Evolutionary conservation across 257 asterid genomes (phyloP).

Genomic region (Solanum habrochaites): DNA sequence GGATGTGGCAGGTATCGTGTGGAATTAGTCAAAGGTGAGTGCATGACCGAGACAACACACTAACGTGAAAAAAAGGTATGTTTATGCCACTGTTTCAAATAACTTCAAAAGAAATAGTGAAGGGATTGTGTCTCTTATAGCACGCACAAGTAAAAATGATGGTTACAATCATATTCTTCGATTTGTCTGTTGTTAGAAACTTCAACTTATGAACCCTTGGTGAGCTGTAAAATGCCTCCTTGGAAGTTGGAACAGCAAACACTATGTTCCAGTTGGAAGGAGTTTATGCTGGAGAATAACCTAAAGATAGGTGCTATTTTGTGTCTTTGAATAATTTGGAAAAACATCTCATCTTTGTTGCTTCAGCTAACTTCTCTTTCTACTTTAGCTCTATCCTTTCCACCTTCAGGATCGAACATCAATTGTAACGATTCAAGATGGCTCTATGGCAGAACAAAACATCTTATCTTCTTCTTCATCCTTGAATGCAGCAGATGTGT

Average conservation of each 20-base stretch:
- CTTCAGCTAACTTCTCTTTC: not conserved
- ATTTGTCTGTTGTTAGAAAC: not conserved
- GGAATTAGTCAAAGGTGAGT: not conserved
- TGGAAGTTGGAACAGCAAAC: too few species aligned
- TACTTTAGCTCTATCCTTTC: not conserved
- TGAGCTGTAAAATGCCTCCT: not conserved
- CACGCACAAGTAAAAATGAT: not conserved
- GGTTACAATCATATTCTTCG: not conserved
- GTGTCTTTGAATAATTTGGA: not conserved
- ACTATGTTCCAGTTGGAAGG: conserved; percentile 1
- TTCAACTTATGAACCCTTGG: not conserved
- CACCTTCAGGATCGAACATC: not conserved
- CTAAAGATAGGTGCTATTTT: not conserved
- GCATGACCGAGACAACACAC: not conserved
- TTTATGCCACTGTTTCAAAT: not conserved
- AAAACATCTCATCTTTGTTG: not conserved
- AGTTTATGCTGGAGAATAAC: conserved; percentile 7
- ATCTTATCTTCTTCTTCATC: too few species aligned
- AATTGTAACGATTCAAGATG: not conserved
- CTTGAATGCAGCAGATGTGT: too few species aligned
- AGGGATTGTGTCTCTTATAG: not conserved
- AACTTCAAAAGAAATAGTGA: not conserved
- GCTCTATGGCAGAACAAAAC: not conserved
- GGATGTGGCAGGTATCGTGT: not conserved
- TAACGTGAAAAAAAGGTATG: not conserved